Percentiles rank a stretch among this genome's conserved stretches.
These are phyloP conservation scores for Neopestalotiopsis sp. DNA, from an alignment of 2,329 filamentous ascomycete genomes.

Conservation along the genomic window DNA sequence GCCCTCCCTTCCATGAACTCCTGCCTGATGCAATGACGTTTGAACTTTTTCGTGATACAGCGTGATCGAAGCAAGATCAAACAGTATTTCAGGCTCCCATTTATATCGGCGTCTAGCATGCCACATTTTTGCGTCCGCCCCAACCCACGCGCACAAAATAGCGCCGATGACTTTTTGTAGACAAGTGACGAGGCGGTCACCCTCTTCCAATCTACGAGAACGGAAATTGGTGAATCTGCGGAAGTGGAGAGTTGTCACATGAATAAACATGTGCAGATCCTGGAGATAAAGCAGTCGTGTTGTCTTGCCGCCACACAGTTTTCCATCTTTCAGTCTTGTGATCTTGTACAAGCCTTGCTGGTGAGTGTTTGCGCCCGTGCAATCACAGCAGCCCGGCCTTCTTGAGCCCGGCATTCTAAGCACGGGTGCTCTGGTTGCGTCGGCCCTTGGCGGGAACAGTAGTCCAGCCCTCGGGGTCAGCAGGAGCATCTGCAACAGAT, in stretches of 20 bases:
- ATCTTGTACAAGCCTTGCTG: constrained; percentile 28
- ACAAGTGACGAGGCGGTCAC: neutral
- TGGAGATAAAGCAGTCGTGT: constrained; percentile 4
- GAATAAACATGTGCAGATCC: neutral
- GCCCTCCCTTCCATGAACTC: constrained; percentile 9
- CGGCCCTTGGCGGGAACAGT: constrained; percentile 56
- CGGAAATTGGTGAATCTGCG: neutral
- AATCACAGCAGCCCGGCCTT: constrained; percentile 18
- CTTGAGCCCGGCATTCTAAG: constrained; percentile 20
- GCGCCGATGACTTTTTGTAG: neutral
- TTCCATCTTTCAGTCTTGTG: neutral
- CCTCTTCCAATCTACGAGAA: neutral
- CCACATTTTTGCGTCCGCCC: neutral
- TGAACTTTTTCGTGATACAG: constrained; percentile 2
- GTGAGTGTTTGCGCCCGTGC: constrained; percentile 33
- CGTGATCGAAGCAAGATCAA: neutral
- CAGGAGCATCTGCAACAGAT: constrained; percentile 36
- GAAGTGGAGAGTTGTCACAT: neutral
- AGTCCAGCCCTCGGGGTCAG: constrained; percentile 69
- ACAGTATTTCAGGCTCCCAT: constrained; percentile 2
- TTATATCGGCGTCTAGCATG: neutral
- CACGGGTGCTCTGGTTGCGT: constrained; percentile 30
- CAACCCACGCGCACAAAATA: neutral
- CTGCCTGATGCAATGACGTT: constrained; percentile 12
- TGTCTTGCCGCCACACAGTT: neutral